Evolutionary conservation across 2,329 filamentous ascomycete genomes (phyloP).

Genomic region (Ophiostoma novo-ulmi): DNA sequence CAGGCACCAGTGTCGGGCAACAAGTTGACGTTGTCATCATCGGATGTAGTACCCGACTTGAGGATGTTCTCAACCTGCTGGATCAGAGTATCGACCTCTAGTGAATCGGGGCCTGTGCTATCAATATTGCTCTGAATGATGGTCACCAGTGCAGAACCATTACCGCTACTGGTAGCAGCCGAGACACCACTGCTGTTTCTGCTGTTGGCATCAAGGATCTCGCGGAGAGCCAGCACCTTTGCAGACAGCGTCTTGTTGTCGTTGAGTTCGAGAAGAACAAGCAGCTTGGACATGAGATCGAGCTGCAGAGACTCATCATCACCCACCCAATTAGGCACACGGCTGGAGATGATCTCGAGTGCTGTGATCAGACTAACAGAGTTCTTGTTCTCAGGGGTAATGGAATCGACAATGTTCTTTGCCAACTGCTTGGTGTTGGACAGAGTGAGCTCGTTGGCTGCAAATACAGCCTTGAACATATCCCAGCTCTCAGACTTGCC

Average conservation of each 20-base stretch:
- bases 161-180: slow-evolving; percentile 40
- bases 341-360: slow-evolving; percentile 46
- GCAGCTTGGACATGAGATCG: slow-evolving; percentile 47
- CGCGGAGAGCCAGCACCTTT: slow-evolving; percentile 41
- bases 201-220: slow-evolving; percentile 39
- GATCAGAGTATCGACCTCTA: slow-evolving; percentile 51
- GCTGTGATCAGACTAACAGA: slow-evolving; percentile 38
- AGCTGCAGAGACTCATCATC: slow-evolving; percentile 45
- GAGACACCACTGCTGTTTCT: slow-evolving; percentile 36
- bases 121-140: slow-evolving; percentile 55
- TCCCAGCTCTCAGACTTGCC: slow-evolving; percentile 38
- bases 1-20: slow-evolving; percentile 62
- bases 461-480: slow-evolving; percentile 46
- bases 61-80: slow-evolving; percentile 44
- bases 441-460: slow-evolving; percentile 39
- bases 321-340: slow-evolving; percentile 42
- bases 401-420: slow-evolving; percentile 30
- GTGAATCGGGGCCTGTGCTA: slow-evolving; percentile 43
- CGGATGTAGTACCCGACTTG: slow-evolving; percentile 26
- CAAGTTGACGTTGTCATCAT: slow-evolving; percentile 41
- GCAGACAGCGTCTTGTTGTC: slow-evolving; percentile 39
- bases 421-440: slow-evolving; percentile 33
- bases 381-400: slow-evolving; percentile 26
- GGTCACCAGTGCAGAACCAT: slow-evolving; percentile 36
- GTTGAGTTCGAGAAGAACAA: slow-evolving; percentile 48